Conservation (phyloP, 73 alveolate species). For the Uronychia setigera region DNA sequence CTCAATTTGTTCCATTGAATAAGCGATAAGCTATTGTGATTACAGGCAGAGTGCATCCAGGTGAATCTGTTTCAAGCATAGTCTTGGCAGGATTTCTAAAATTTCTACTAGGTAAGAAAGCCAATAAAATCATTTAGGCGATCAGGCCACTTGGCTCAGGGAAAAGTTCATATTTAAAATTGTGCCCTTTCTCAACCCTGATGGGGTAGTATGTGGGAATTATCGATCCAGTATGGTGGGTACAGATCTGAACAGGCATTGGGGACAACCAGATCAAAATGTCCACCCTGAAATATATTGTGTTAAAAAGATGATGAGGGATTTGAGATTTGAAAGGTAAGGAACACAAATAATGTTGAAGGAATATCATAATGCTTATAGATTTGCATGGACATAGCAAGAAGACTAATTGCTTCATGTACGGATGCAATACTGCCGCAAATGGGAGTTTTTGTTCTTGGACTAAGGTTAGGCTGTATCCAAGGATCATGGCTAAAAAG, state of each 20-base stretch:
- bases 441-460: slow-evolving; percentile 45
- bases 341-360: slow-evolving; percentile 11
- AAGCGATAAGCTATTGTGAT: slow-evolving; percentile 30
- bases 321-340: slow-evolving; percentile 63
- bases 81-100: slow-evolving; percentile 85
- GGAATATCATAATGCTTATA: slow-evolving; percentile 48
- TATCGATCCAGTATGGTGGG: slow-evolving; percentile 87
- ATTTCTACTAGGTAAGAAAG: slow-evolving; percentile 73
- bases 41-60: slow-evolving; percentile 91
- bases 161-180: slow-evolving; percentile 84
- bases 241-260: slow-evolving; percentile 90
- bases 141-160: slow-evolving; percentile 41
- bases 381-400: slow-evolving; percentile 88
- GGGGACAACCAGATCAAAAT: slow-evolving; percentile 85
- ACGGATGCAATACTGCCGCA: slow-evolving; percentile 51
- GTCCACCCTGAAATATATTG: slow-evolving; percentile 86
- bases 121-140: slow-evolving; percentile 63
- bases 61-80: slow-evolving; percentile 87
- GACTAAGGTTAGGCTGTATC: slow-evolving; percentile 53
- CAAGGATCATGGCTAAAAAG: slow-evolving; percentile 28
- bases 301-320: slow-evolving; percentile 51
- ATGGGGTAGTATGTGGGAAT: slow-evolving; percentile 94
- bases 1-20: neutral
- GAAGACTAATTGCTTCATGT: slow-evolving; percentile 60
- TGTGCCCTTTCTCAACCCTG: slow-evolving; percentile 89